Evolutionary conservation across 352 stramenopile species (phyloP).

Genomic region (Globisporangium irregulare): DNA sequence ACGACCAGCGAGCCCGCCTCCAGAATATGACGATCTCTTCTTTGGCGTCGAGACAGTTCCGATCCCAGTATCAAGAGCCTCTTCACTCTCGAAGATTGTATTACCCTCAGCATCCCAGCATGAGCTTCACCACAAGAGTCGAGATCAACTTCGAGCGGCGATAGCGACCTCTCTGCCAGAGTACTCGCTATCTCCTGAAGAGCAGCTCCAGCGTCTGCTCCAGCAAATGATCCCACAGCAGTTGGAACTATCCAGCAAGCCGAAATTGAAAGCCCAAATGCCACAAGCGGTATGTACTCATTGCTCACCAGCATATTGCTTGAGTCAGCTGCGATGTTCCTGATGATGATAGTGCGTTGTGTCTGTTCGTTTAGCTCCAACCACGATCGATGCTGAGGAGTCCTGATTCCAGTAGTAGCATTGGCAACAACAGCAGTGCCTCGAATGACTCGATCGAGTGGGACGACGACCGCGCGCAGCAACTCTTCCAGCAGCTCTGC

Average conservation of each 20-base stretch:
- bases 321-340: too few relatives aligned
- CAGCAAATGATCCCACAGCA: slow-evolving; percentile 38
- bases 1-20: slow-evolving; percentile 38
- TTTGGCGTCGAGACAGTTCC: slow-evolving; percentile 62
- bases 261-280: neutral
- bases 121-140: neutral
- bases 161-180: neutral
- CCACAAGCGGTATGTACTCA: neutral
- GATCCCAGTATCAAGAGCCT: slow-evolving; percentile 13
- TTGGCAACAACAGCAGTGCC: neutral
- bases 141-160: neutral
- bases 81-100: slow-evolving; percentile 3
- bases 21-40: slow-evolving; percentile 61
- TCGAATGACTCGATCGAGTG: slow-evolving; percentile 22
- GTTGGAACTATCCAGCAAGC: neutral
- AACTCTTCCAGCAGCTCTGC: slow-evolving; percentile 71
- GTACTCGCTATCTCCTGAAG: slow-evolving; percentile 28
- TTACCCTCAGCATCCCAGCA: slow-evolving; percentile 11
- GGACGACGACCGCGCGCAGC: slow-evolving; percentile 52
- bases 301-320: neutral
- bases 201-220: slow-evolving; percentile 53
- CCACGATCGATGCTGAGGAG: neutral
- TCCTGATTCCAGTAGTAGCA: neutral
- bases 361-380: neutral
- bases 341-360: neutral